Percentiles rank a stretch among this genome's conserved stretches.
These are phyloP conservation scores for Protostelium mycophagum DNA, from an alignment of 78 protist species.

Conservation along the genomic window DNA sequence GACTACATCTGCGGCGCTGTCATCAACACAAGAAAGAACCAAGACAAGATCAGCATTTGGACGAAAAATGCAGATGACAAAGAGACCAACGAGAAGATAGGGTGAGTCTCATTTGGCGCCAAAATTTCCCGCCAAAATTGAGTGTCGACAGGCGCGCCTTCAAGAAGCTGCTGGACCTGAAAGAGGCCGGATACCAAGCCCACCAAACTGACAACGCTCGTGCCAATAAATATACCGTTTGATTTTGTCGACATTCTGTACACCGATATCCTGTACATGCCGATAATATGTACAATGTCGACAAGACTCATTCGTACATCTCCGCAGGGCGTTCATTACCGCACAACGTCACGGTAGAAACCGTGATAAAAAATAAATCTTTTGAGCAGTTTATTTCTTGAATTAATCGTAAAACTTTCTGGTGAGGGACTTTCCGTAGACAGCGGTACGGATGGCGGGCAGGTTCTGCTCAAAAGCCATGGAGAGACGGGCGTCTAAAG, in stretches of 20 bases:
- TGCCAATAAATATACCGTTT: too few species aligned
- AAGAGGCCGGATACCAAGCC: too few species aligned
- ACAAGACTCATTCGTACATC: slow-evolving; percentile 62
- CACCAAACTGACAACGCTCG: too few species aligned
- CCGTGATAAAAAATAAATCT: not conserved
- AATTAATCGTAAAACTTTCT: slow-evolving; percentile 55
- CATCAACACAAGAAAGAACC: not conserved
- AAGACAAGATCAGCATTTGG: not conserved
- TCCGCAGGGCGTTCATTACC: slow-evolving; percentile 65
- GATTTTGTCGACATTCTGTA: too few species aligned
- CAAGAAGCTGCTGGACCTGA: not conserved
- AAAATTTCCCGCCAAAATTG: too few species aligned
- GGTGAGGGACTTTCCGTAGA: slow-evolving; percentile 28
- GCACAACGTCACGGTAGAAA: not conserved
- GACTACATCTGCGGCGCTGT: slow-evolving; percentile 13
- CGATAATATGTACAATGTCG: slow-evolving; percentile 82
- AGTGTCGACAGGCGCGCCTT: not conserved
- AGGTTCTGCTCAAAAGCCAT: slow-evolving; percentile 58
- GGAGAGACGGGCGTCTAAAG: slow-evolving; percentile 71
- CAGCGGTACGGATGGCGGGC: slow-evolving; percentile 55
- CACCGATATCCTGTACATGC: slow-evolving; percentile 76
- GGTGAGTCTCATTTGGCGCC: not conserved
- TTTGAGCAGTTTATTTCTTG: not conserved
- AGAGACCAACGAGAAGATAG: slow-evolving; percentile 3
- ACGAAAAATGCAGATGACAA: not conserved